Conservation (phyloP, 768 basidiomycete species). For the Amanita muscaria region DNA sequence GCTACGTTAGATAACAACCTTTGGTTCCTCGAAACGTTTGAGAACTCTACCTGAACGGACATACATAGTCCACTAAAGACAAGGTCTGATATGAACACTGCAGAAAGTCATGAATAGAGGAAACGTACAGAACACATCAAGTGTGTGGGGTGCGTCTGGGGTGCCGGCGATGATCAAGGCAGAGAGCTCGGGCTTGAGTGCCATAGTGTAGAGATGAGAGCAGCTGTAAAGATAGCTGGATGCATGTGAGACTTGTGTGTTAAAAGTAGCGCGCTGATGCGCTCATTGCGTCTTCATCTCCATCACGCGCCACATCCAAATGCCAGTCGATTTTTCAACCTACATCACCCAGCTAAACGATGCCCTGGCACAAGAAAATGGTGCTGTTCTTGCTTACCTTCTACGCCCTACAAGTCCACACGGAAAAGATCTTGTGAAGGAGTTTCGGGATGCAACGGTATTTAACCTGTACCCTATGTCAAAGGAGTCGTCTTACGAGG, state of each 20-base stretch:
- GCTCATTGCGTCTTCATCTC: too few relatives aligned
- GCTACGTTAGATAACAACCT: constrained; percentile 32
- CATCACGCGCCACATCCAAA: constrained; percentile 12
- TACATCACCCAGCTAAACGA: constrained; percentile 55
- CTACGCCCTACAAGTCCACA: constrained; percentile 70
- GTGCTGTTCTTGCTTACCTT: constrained; percentile 63
- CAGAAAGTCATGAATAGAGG: not conserved
- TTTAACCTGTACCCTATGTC: constrained; percentile 9
- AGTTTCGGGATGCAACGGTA: constrained; percentile 52
- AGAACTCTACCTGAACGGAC: constrained; percentile 72
- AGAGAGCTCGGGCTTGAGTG: constrained; percentile 66
- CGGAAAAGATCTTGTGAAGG: constrained; percentile 66
- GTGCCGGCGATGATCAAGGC: constrained; percentile 56
- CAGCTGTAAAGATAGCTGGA: not conserved
- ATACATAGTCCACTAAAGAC: constrained; percentile 72
- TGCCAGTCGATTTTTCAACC: constrained; percentile 49
- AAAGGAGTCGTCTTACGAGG: constrained; percentile 10
- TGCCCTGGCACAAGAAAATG: constrained; percentile 53
- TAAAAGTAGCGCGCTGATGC: too few relatives aligned
- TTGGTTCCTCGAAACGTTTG: too few relatives aligned
- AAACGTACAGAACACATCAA: constrained; percentile 67
- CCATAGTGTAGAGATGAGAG: constrained; percentile 36
- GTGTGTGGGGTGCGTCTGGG: constrained; percentile 57
- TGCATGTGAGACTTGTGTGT: not conserved
- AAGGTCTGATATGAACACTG: not conserved